A percentile compares a stretch with the other conserved stretches of the same genome.
Conservation (phyloP, 306 rosid species). For the Cajanus cajan region DNA sequence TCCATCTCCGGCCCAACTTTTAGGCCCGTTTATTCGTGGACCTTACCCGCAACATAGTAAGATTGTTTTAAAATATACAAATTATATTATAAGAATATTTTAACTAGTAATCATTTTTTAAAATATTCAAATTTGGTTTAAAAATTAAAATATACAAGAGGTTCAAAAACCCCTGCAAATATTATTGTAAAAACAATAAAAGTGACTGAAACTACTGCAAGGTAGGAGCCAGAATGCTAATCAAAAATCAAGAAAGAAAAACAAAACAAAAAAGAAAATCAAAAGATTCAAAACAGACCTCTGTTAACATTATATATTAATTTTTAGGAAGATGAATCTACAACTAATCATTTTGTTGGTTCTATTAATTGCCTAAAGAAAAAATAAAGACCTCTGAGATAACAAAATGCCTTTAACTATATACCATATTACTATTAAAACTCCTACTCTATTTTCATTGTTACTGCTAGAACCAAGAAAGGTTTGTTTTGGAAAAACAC, state of each 20-base stretch:
- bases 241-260: too few species aligned
- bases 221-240: constrained; percentile 9
- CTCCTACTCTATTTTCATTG: background rate
- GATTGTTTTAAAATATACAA: too few species aligned
- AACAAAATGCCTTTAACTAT: background rate
- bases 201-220: background rate
- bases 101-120: too few species aligned
- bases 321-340: background rate
- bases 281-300: background rate
- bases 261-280: too few species aligned
- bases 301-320: background rate
- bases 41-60: too few species aligned
- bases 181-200: too few species aligned
- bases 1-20: background rate
- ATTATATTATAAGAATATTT: too few species aligned
- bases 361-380: background rate
- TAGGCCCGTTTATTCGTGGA: background rate
- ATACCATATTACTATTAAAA: background rate
- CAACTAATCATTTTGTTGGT: background rate
- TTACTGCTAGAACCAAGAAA: background rate
- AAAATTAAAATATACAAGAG: too few species aligned
- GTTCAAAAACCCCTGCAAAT: too few species aligned
- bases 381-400: background rate
- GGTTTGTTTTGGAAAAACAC: too few species aligned
- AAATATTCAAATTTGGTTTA: too few species aligned